These are phyloP conservation scores for Trichoderma sp. DNA, from an alignment of 2,329 filamentous ascomycete genomes.

Conservation along the genomic window DNA sequence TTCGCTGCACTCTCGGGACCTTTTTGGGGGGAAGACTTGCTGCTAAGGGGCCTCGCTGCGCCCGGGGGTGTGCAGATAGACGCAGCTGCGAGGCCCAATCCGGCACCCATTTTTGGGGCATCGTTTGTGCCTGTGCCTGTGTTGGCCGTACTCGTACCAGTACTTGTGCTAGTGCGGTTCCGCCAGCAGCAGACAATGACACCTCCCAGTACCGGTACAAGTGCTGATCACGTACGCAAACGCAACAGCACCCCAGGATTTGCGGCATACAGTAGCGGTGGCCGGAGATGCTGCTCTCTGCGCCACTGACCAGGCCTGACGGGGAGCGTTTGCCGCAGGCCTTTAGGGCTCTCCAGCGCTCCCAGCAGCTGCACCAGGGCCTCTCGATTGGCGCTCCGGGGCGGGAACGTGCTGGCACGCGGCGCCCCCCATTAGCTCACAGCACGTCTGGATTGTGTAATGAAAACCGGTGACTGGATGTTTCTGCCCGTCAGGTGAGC, in stretches of 20 bases:
- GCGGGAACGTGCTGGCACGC: slow-evolving; percentile 23
- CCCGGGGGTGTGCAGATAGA: neutral
- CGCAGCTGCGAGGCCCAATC: neutral
- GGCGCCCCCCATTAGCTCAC: slow-evolving; percentile 33
- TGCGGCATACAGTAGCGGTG: neutral
- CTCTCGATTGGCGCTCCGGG: slow-evolving; percentile 6
- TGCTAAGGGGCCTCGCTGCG: neutral
- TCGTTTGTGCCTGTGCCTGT: neutral
- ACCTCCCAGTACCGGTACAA: neutral
- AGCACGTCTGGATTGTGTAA: slow-evolving; percentile 48
- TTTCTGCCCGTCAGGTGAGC: slow-evolving; percentile 24
- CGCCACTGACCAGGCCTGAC: slow-evolving; percentile 3
- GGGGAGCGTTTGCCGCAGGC: neutral
- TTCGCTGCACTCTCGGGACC: neutral
- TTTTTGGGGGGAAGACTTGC: neutral
- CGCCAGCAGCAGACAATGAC: neutral
- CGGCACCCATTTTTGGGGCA: neutral
- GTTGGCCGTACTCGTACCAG: neutral
- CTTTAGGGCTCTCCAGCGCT: neutral
- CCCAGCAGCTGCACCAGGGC: neutral
- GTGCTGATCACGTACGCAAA: neutral
- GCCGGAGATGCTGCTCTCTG: slow-evolving; percentile 9
- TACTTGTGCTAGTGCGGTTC: too few species aligned
- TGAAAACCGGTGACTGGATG: slow-evolving; percentile 48
- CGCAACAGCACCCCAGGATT: slow-evolving; percentile 4